Base-by-base conservation (phyloP, 176 grass and related monocot species). In the Typha latifolia region DNA sequence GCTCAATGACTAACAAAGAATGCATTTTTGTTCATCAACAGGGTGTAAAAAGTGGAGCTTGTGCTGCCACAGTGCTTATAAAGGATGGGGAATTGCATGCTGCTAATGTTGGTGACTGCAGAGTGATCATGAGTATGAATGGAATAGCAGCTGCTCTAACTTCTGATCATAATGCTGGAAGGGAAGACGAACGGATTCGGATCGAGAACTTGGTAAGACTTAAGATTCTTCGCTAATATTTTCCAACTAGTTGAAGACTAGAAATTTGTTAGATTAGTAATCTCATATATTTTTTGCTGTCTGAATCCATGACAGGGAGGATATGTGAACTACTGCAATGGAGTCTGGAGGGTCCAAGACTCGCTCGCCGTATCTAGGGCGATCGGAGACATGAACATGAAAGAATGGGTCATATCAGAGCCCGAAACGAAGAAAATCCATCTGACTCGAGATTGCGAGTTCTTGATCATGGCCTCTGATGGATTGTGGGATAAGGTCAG, bases 91-190 rank as follows among this genome's bases (percentile, higher is more conserved):
- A 87, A 13, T 65, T 90, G 18, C 82, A 85, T 72, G 84, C 80
- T 0, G 84, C 91, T 13, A 90, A 96, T 62, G 87, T 84, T 3
- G 91, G 91, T 48, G 91, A 96, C 72, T 96, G 91, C 72, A 75
- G 91, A 9, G 76, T 84, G 62, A 79, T 96, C 6, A 72, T 96
- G 27, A 64, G 87, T 55, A 76, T 62, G 52, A 57, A 61, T 19
- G 64, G 70, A 24, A 67, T 63, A 3, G 91, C 91, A n/a, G 62
- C 64, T 12, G 77, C 79, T 29, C 76, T 96, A 19, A 96, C 87
- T 3, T 26, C 14, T 37, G 91, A 96, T 74, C 91, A 96, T 19
- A 79, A 52, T 34, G 69, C 82, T 24, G 79, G 52, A 37, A 77
- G 73, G 31, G 73, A 81, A 32, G 87, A 85, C 53, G 91, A 91